Base-by-base conservation (phyloP, 176 grass and related monocot genomes). In the Avena sativa region DNA sequence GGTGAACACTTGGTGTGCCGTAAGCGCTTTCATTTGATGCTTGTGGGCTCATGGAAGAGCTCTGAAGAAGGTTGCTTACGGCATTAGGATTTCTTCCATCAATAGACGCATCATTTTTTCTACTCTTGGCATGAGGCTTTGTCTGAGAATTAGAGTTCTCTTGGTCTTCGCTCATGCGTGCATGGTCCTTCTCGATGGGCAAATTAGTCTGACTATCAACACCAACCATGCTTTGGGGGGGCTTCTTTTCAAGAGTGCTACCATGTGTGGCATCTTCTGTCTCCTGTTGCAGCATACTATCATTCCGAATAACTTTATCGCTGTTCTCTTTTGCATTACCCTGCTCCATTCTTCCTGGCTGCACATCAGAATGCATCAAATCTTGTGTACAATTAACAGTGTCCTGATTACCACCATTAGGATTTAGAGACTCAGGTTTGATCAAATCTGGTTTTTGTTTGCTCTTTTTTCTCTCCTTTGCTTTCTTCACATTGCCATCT, bases 1-100 rank as follows among this genome's bases (percentile, higher is more conserved):
- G 79, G 19, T 58, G 93, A 71, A 43, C 55, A 83, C 38, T 51
- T 81, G 86, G 88, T n/a, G 51, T 89, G 74, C 81, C 63, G 52
- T 91, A 81, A 79, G 84, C 74, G 74, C 95, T 98, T 81, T 93
- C 89, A 89, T 86, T 89, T 57, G 88, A 90, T 79, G 79, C 84
- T 74, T 57, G 63, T 8, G 75, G 75, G 49, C 64, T 81, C 78
- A 80, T 71, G 47, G 88, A 69, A 84, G 78, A 86, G 69, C 80
- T 73, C 47, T 82, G 88, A 47, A 92, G 87, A 79, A 83, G 38
- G 48, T 62, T 86, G 53, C 46, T 90, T 79, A 23, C 26, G 78
- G 71, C 66, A 8, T 85, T 78, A 62, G 30, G 32, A 70, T 80
- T 83, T 86, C 46, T 79, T 86, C 30, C 49, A 55, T 85, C 51